Percentiles rank a stretch among this genome's conserved stretches.
phyloP scores from a whole-genome alignment of 306 rosid species.

The Casuarina equisetifolia region DNA sequence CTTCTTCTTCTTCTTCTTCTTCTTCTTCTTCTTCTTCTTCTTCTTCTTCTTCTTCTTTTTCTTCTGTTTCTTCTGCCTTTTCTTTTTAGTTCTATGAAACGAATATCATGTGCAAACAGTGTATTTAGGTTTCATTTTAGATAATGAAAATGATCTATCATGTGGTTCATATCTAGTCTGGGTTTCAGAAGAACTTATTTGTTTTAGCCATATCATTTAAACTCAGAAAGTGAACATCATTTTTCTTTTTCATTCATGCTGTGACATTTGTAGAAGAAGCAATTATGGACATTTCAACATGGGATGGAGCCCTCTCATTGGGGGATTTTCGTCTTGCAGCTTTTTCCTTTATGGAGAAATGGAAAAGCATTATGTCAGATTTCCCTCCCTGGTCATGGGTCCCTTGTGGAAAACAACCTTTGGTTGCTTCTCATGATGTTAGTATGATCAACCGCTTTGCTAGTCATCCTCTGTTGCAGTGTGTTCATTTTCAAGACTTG shows the following conservation, averaged over 20 bases:
- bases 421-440: conserved; percentile 40
- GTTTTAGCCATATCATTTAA: not conserved
- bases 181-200: not conserved
- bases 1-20: no score
- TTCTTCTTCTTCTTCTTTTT: no score
- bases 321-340: conserved; percentile 59
- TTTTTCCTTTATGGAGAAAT: conserved; percentile 47
- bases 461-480: not conserved
- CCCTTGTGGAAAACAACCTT: conserved; percentile 37
- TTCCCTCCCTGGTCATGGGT: conserved; percentile 75
- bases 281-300: conserved; percentile 25
- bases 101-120: no score
- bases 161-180: not conserved
- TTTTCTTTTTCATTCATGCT: not conserved
- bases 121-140: no score
- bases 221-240: not conserved
- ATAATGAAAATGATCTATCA: not conserved
- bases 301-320: conserved; percentile 66
- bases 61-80: no score
- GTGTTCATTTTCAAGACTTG: conserved; percentile 6
- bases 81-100: no score
- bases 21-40: no score
- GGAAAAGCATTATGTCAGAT: conserved; percentile 50
- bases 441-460: conserved; percentile 11
- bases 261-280: conserved; percentile 28